These are phyloP conservation scores for Penicillium thymicola DNA, from an alignment of 2,329 filamentous ascomycete genomes.

Conservation along the genomic window DNA sequence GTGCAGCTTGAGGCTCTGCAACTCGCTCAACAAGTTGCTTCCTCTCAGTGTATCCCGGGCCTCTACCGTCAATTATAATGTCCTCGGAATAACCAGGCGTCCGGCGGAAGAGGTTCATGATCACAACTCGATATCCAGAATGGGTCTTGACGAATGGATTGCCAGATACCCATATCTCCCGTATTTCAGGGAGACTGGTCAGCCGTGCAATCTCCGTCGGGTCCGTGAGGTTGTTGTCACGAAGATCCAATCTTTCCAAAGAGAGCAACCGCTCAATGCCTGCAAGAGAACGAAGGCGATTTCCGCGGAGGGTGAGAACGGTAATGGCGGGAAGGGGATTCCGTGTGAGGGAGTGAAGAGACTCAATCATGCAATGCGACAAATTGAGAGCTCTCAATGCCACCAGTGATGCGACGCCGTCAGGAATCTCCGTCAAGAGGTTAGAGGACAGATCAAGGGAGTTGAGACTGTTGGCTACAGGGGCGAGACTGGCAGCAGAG, in stretches of 20 bases:
- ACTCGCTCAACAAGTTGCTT: conserved; percentile 79
- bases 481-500: conserved; percentile 69
- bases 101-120: conserved; percentile 93
- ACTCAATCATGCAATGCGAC: conserved; percentile 96
- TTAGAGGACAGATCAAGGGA: conserved; percentile 92
- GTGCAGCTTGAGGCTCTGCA: conserved; percentile 70
- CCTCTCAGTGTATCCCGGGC: conserved; percentile 79
- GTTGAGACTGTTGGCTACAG: conserved; percentile 81
- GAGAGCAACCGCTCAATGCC: conserved; percentile 87
- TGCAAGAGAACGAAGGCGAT: conserved; percentile 80
- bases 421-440: conserved; percentile 89
- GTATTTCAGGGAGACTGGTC: conserved; percentile 85
- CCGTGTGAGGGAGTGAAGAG: conserved; percentile 78
- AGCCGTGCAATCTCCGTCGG: conserved; percentile 85
- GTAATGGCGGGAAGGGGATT: conserved; percentile 88
- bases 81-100: conserved; percentile 89
- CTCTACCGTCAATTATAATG: conserved; percentile 78
- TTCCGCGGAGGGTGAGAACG: conserved; percentile 84
- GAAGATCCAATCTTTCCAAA: conserved; percentile 81
- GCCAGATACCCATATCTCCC: conserved; percentile 86
- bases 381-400: conserved; percentile 89
- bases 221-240: conserved; percentile 88
- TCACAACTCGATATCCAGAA: conserved; percentile 76
- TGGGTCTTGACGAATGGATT: conserved; percentile 92
- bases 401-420: conserved; percentile 80